Base-by-base conservation (phyloP, 768 basidiomycete genomes). In the Boletus sensibilis region DNA sequence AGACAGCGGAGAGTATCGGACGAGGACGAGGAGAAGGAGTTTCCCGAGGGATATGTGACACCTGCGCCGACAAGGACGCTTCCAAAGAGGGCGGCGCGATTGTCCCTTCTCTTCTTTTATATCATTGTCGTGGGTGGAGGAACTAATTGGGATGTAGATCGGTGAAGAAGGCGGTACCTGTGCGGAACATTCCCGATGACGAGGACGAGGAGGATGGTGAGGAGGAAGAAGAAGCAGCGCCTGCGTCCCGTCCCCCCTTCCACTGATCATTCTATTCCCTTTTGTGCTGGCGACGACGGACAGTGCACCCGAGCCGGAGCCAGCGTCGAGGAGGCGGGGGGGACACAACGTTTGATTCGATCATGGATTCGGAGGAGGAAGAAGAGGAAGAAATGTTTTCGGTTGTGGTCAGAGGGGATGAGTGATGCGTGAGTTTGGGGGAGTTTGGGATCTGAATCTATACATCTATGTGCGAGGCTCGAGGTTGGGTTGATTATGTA, bases 81-180 rank as follows among this genome's bases (percentile, higher is more conserved):
- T 62, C 86, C 87, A 3, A 81, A 78, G 65, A 75, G 86, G 61
- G 77, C 81, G 39, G 85, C 78, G 86, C 87, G 72, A 60, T 85
- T 47, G 6, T 14, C 5, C 13, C 8, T 41, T 10, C 14, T 20
- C 11, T 34, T 12, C 3, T 47, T 21, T 23, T 20, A 14, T n/a
- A n/a, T n/a, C n/a, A n/a, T n/a, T n/a, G n/a, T 77, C 80, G 0
- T 37, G 18, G 23, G 12, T 51, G 16, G 11, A 18, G 27, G 11
- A 11, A 4, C 12, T 50, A 21, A 56, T 9, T 5, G 52, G 16
- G 27, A 13, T 9, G 27, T 50, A 82, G 79, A 29, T 75, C 79
- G 39, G 67, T 61, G 8, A 80, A 76, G 62, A 79, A 77, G 56
- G 66, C 67, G 3, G 23, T 46, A 18, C 52, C 62, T 13, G 63